Conservation (phyloP, 345 rosid genomes). For the Viola odorata region DNA sequence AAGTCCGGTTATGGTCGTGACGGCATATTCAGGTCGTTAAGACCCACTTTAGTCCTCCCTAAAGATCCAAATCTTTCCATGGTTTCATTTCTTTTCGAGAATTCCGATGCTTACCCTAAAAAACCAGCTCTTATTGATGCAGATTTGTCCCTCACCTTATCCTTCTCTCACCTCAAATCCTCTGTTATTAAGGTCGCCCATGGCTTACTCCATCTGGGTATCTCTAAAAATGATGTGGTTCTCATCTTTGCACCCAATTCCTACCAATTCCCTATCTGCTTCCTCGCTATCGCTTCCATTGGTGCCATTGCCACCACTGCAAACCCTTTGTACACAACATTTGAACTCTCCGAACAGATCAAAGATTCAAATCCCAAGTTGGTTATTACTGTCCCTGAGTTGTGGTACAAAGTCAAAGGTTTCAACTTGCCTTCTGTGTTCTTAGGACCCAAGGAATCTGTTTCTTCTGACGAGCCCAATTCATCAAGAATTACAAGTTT, state of each 20-base stretch:
- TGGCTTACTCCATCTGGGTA: neutral
- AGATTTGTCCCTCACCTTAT: neutral
- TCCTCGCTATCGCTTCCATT: neutral
- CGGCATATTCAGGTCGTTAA: neutral
- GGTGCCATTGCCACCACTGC: neutral
- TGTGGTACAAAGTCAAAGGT: too few species aligned
- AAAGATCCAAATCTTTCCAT: neutral
- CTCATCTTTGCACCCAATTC: neutral
- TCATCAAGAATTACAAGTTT: neutral
- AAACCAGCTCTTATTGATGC: neutral
- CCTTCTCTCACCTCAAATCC: neutral
- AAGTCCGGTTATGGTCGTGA: slow-evolving; percentile 1
- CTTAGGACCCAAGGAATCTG: neutral
- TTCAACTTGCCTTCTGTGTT: neutral
- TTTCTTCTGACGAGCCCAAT: neutral
- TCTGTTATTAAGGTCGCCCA: neutral
- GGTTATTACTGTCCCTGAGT: too few species aligned
- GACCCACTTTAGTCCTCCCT: neutral
- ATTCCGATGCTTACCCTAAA: neutral
- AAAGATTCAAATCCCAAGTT: too few species aligned
- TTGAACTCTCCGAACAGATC: neutral
- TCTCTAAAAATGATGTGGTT: neutral
- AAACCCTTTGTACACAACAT: neutral
- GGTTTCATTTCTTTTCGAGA: neutral
- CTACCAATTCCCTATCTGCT: neutral